Evolutionary conservation across 306 rosid genomes (phyloP).

Genomic region (Carpinus fangiana): DNA sequence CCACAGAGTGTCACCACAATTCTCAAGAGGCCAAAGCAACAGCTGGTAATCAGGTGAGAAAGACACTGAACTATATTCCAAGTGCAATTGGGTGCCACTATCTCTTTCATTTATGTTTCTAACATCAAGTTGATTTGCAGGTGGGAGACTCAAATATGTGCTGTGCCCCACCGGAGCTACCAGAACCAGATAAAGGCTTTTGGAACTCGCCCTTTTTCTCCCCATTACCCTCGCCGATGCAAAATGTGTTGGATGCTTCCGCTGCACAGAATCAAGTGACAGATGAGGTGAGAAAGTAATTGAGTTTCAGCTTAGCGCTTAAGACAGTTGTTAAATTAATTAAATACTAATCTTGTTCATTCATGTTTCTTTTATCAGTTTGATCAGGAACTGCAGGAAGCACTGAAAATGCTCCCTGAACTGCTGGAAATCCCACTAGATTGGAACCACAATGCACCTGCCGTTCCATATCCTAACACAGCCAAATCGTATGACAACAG

Average conservation of each 20-base stretch:
- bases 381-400: constrained; percentile 20
- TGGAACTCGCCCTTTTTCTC: constrained; percentile 45
- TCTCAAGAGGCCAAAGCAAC: constrained; percentile 15
- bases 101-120: constrained; percentile 10
- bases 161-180: constrained; percentile 1
- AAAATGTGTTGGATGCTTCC: too few species aligned
- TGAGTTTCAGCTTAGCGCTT: constrained; percentile 31
- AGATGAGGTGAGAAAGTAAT: constrained; percentile 43
- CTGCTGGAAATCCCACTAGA: constrained; percentile 24
- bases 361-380: constrained; percentile 39
- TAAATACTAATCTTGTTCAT: neutral
- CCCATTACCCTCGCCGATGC: neutral
- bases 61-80: neutral
- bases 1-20: too few species aligned
- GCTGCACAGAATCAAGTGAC: constrained; percentile 33
- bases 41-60: constrained; percentile 36
- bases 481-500: constrained; percentile 16
- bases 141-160: constrained; percentile 22
- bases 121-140: constrained; percentile 36
- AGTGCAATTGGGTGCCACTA: neutral
- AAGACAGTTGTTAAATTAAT: constrained; percentile 5
- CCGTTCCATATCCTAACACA: constrained; percentile 45
- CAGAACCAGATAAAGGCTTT: constrained; percentile 7
- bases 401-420: neutral
- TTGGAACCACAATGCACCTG: neutral